These are phyloP conservation scores for Saturnispora zaruensis DNA, from an alignment of 805 yeast species.

Conservation along the genomic window DNA sequence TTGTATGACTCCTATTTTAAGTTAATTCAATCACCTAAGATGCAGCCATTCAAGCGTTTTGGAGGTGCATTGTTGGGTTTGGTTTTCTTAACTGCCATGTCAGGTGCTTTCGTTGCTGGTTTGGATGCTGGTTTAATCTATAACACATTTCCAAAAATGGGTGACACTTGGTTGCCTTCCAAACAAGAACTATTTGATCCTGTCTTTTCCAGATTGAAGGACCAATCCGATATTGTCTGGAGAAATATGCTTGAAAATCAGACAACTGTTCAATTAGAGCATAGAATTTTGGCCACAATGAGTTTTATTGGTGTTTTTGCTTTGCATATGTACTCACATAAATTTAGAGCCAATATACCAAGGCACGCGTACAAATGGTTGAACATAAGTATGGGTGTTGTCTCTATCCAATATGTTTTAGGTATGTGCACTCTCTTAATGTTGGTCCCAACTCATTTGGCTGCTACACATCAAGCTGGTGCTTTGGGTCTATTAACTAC, in stretches of 20 bases:
- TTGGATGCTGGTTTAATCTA: constrained; percentile 95
- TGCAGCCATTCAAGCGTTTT: constrained; percentile 47
- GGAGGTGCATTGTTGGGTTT: constrained; percentile 53
- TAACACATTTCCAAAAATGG: constrained; percentile 96
- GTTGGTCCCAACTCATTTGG: constrained; percentile 86
- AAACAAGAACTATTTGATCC: constrained; percentile 70
- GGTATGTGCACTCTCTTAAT: constrained; percentile 84
- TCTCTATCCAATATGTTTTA: constrained; percentile 68
- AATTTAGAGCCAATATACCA: constrained; percentile 49
- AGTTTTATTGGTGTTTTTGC: constrained; percentile 67
- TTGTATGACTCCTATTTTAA: constrained; percentile 46
- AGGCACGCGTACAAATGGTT: constrained; percentile 45
- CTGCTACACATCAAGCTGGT: constrained; percentile 96
- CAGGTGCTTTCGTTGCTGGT: constrained; percentile 98
- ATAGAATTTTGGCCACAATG: constrained; percentile 74
- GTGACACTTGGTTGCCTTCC: constrained; percentile 71
- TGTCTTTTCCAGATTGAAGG: constrained; percentile 56
- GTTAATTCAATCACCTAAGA: constrained; percentile 51
- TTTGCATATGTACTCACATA: constrained; percentile 59
- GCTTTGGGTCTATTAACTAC: constrained; percentile 82
- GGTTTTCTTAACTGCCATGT: constrained; percentile 85
- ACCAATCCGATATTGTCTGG: constrained; percentile 74
- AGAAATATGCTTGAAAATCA: constrained; percentile 93
- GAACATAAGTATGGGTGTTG: constrained; percentile 74
- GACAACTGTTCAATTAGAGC: constrained; percentile 87